A percentile compares a stretch with the other conserved stretches of the same genome.
Conservation (phyloP, 768 basidiomycete genomes). For the Fomitopsis serialis region DNA sequence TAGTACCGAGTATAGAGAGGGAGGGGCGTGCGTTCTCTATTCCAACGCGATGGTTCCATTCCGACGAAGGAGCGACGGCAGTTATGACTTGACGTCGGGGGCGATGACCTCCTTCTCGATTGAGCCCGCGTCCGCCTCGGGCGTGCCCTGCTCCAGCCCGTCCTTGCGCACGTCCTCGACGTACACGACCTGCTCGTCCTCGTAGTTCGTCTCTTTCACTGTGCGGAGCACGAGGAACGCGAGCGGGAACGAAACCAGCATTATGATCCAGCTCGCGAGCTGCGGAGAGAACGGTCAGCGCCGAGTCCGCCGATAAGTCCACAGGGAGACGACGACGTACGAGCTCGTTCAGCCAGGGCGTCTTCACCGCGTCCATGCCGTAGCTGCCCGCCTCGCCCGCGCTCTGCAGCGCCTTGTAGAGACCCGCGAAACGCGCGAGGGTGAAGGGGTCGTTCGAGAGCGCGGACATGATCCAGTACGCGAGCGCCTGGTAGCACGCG, state of each 20-base stretch:
- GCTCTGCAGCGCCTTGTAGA: conserved; percentile 36
- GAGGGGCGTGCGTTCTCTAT: too few relatives aligned
- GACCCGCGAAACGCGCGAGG: conserved; percentile 38
- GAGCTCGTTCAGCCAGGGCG: conserved; percentile 39
- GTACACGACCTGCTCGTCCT: conserved; percentile 27
- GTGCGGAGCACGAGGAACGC: conserved; percentile 28
- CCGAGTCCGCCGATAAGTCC: background rate
- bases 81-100: conserved; percentile 1
- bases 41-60: too few relatives aligned
- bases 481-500: conserved; percentile 31
- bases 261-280: conserved; percentile 30
- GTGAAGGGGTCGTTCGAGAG: conserved; percentile 41
- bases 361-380: conserved; percentile 40
- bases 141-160: conserved; percentile 11
- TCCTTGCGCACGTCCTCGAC: conserved; percentile 18
- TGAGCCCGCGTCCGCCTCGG: conserved; percentile 2
- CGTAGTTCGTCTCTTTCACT: conserved; percentile 34
- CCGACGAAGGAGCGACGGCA: background rate
- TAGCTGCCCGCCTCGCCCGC: conserved; percentile 34
- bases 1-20: too few relatives aligned
- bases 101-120: conserved; percentile 18
- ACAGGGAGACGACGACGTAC: conserved; percentile 7
- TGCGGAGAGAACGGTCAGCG: conserved; percentile 3
- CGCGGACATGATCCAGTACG: conserved; percentile 36
- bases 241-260: conserved; percentile 31